These are phyloP conservation scores for Pyrenula aspistea DNA, from an alignment of 495 filamentous ascomycete species.

Conservation along the genomic window DNA sequence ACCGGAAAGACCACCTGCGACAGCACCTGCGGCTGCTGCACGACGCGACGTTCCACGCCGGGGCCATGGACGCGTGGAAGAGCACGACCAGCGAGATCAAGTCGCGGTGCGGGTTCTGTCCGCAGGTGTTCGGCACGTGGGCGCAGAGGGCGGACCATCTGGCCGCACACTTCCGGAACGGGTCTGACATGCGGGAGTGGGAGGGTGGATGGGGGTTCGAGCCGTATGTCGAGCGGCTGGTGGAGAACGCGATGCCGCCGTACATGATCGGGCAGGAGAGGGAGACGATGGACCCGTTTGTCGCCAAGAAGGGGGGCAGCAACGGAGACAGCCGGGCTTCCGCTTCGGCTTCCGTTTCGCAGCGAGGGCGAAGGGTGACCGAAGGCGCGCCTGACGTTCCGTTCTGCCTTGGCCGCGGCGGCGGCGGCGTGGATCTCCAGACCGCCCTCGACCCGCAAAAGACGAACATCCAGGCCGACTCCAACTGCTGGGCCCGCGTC, in stretches of 20 bases:
- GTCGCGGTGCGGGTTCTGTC: conserved; percentile 65
- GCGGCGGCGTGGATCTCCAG: no score
- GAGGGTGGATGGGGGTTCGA: conserved; percentile 65
- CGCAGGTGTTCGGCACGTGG: conserved; percentile 48
- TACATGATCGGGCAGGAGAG: conserved; percentile 36
- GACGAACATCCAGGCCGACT: conserved; percentile 16
- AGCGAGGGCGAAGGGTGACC: background rate
- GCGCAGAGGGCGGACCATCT: conserved; percentile 50
- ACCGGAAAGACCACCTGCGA: conserved; percentile 71
- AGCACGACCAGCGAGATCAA: conserved; percentile 40
- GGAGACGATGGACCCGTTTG: conserved; percentile 22
- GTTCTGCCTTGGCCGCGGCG: background rate
- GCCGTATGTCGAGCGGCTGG: conserved; percentile 37
- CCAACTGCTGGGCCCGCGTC: conserved; percentile 37
- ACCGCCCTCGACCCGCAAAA: background rate
- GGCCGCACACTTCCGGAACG: conserved; percentile 56
- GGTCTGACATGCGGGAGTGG: conserved; percentile 58
- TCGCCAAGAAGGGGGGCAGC: background rate
- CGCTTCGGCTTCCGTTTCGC: background rate
- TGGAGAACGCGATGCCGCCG: conserved; percentile 57
- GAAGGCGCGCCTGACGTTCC: background rate
- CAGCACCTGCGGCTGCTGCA: conserved; percentile 77
- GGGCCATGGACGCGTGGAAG: conserved; percentile 60
- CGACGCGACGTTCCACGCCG: conserved; percentile 44
- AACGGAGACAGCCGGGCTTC: background rate